A percentile compares a stretch with the other conserved stretches of the same genome.
These are phyloP conservation scores for Raddia guianensis DNA, from an alignment of 176 grass and related monocot species.

Conservation along the genomic window DNA sequence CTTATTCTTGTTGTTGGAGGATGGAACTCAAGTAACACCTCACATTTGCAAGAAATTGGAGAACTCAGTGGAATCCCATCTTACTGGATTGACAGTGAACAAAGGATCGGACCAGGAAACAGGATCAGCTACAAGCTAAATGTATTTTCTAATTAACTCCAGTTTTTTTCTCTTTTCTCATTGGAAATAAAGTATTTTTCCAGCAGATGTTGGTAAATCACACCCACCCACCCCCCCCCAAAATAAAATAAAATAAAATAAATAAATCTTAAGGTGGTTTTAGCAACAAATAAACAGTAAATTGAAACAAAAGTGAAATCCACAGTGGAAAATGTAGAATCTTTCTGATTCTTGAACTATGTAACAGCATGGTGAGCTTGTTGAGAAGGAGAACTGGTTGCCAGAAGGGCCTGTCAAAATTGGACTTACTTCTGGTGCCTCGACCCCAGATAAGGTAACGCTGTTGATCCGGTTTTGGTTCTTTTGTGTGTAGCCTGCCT, in stretches of 20 bases:
- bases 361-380: conserved; percentile 88
- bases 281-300: background rate
- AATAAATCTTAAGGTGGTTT: background rate
- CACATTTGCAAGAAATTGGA: conserved; percentile 97
- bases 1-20: conserved; percentile 95
- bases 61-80: conserved; percentile 83
- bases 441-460: conserved; percentile 90
- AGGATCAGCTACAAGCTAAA: conserved; percentile 93
- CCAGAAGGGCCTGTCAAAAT: conserved; percentile 80
- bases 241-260: too few relatives aligned
- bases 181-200: background rate
- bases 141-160: conserved; percentile 51
- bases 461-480: background rate
- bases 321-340: background rate
- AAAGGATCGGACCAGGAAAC: conserved; percentile 94
- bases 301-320: background rate
- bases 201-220: background rate
- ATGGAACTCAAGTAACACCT: conserved; percentile 99
- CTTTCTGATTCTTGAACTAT: conserved; percentile 26
- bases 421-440: conserved; percentile 91
- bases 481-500: background rate
- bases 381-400: conserved; percentile 87
- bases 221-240: too few relatives aligned
- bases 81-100: conserved; percentile 94
- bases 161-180: conserved; percentile 13